These are phyloP conservation scores for Byssoonygena ceratinophila DNA, from an alignment of 2,329 filamentous ascomycete genomes.

Conservation along the genomic window DNA sequence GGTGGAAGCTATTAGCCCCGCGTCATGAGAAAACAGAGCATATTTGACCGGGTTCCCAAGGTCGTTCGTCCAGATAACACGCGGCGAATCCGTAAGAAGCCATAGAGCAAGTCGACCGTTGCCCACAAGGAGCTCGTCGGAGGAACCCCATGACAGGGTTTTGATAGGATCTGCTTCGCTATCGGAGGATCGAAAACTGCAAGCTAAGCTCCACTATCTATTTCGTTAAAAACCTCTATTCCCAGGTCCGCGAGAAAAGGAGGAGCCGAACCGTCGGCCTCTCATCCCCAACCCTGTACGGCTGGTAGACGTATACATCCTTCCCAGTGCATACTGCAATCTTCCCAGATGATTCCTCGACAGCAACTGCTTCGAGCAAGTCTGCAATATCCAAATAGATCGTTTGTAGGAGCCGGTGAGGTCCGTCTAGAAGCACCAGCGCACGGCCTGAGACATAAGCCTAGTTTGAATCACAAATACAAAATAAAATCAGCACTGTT, in stretches of 20 bases:
- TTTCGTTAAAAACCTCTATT: constrained; percentile 3
- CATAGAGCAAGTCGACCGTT: constrained; percentile 62
- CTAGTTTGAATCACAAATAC: constrained; percentile 35
- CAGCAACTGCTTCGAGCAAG: constrained; percentile 62
- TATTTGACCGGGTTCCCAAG: constrained; percentile 64
- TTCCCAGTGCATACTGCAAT: constrained; percentile 63
- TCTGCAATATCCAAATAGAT: constrained; percentile 69
- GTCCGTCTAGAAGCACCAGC: constrained; percentile 68
- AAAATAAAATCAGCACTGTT: constrained; percentile 12
- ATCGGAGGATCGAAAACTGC: constrained; percentile 40
- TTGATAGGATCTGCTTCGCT: constrained; percentile 37
- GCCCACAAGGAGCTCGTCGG: constrained; percentile 74
- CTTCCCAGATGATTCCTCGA: constrained; percentile 75
- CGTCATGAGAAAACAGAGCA: constrained; percentile 75
- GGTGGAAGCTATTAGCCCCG: constrained; percentile 71
- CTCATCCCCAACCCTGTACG: constrained; percentile 59
- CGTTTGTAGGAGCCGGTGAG: constrained; percentile 70
- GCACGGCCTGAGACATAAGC: constrained; percentile 83
- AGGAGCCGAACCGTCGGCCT: constrained; percentile 54
- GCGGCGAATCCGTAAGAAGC: constrained; percentile 37
- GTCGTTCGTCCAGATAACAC: constrained; percentile 59
- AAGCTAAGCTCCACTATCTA: constrained; percentile 48
- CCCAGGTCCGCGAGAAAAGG: not conserved
- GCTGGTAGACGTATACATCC: constrained; percentile 66
- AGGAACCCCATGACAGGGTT: constrained; percentile 74